These are phyloP conservation scores for Sistotremastrum suecicum DNA, from an alignment of 768 basidiomycete species.

Conservation along the genomic window DNA sequence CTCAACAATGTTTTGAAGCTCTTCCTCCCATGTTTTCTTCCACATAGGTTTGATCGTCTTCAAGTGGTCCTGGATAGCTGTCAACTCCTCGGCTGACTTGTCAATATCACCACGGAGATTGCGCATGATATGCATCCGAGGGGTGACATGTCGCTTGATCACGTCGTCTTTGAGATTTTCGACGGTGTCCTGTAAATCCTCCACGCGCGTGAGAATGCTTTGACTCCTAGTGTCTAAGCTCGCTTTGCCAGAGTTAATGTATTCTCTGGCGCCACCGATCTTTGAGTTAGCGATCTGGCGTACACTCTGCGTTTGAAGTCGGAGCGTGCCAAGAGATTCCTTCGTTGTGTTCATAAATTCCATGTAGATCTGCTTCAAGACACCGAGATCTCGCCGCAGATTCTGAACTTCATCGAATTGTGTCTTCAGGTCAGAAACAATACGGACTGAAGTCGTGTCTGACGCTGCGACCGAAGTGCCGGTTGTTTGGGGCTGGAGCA, in stretches of 20 bases:
- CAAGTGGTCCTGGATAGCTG: constrained; percentile 71
- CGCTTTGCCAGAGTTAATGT: constrained; percentile 83
- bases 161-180: constrained; percentile 88
- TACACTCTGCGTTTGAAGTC: constrained; percentile 76
- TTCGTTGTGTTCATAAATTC: constrained; percentile 91
- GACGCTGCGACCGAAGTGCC: constrained; percentile 54
- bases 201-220: constrained; percentile 81
- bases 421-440: constrained; percentile 72
- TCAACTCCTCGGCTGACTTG: constrained; percentile 50
- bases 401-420: constrained; percentile 95
- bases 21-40: constrained; percentile 98
- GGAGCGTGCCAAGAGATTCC: constrained; percentile 62
- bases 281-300: constrained; percentile 71
- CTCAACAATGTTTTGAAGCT: constrained; percentile 91
- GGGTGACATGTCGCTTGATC: constrained; percentile 73
- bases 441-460: constrained; percentile 52
- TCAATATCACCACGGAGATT: constrained; percentile 60
- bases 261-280: constrained; percentile 75
- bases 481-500: constrained; percentile 57
- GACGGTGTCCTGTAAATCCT: constrained; percentile 84
- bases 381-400: constrained; percentile 80
- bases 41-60: constrained; percentile 88
- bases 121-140: constrained; percentile 59
- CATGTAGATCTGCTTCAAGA: constrained; percentile 88
- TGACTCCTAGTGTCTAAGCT: constrained; percentile 85